Evolutionary conservation across 768 basidiomycete genomes (phyloP).

Genomic region (Cystobasidium onofrii): DNA sequence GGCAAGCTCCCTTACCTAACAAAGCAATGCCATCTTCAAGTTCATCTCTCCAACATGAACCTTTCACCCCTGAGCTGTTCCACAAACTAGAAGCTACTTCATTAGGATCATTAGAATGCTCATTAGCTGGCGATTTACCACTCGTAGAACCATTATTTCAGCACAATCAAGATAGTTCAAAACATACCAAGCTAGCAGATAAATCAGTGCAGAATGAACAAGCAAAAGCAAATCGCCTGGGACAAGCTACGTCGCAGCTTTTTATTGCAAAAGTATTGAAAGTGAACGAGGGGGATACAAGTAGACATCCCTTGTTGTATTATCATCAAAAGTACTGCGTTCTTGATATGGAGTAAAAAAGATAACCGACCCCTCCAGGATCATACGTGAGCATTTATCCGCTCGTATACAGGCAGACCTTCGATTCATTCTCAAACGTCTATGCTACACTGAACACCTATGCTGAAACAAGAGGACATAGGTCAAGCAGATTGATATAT

Average conservation of each 20-base stretch:
- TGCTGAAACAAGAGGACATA: neutral
- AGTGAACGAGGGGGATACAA: neutral
- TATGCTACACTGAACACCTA: slow-evolving; percentile 2
- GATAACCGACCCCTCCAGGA: too few species aligned
- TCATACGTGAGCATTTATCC: too few species aligned
- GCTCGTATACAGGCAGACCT: too few species aligned
- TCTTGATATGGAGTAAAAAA: neutral
- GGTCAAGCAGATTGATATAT: neutral
- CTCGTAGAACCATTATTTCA: slow-evolving; percentile 11
- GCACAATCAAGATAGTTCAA: neutral
- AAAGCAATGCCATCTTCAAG: neutral
- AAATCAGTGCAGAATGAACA: neutral
- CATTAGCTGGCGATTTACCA: neutral
- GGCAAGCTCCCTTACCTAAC: slow-evolving; percentile 13
- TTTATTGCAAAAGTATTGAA: slow-evolving; percentile 16
- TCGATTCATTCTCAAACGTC: neutral
- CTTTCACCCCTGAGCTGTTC: slow-evolving; percentile 17
- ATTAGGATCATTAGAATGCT: slow-evolving; percentile 14
- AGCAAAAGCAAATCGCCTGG: neutral
- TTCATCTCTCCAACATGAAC: neutral
- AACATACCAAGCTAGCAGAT: neutral
- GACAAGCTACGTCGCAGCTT: slow-evolving; percentile 28
- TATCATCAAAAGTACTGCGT: slow-evolving; percentile 18
- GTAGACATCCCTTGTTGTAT: slow-evolving; percentile 12
- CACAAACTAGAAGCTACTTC: neutral